A percentile compares a stretch with the other conserved stretches of the same genome.
These are phyloP conservation scores for Piper betle DNA, from an alignment of 164 flowering plant genomes.

Conservation along the genomic window DNA sequence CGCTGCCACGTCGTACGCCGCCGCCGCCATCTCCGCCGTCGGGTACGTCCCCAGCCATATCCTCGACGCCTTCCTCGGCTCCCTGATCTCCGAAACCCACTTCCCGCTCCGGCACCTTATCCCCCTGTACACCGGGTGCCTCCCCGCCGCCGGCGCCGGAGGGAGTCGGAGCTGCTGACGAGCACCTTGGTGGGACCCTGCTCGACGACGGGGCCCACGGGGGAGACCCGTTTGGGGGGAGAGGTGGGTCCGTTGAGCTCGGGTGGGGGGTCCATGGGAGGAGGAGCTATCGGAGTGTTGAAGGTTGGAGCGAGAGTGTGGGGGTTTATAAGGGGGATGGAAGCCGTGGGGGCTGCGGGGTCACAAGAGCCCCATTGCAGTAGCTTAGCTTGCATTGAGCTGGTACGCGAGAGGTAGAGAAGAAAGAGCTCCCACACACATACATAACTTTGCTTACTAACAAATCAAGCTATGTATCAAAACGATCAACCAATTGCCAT, in stretches of 20 bases:
- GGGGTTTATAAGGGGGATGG: not conserved
- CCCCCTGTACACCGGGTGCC: not conserved
- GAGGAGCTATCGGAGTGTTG: no score
- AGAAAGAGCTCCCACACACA: no score
- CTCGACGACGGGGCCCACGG: not conserved
- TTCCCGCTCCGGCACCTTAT: slow-evolving; percentile 37
- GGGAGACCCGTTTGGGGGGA: no score
- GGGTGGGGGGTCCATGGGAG: no score
- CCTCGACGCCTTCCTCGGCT: slow-evolving; percentile 49
- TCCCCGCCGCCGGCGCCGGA: not conserved
- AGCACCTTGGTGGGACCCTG: not conserved
- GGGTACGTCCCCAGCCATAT: slow-evolving; percentile 77
- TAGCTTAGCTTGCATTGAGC: not conserved
- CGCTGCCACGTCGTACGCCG: slow-evolving; percentile 74
- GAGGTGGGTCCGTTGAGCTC: no score
- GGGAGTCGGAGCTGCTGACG: not conserved
- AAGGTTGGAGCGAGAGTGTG: not conserved
- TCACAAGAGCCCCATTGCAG: not conserved
- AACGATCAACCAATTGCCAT: no score
- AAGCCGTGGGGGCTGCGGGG: not conserved
- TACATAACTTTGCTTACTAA: no score
- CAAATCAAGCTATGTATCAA: no score
- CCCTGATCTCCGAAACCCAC: slow-evolving; percentile 81
- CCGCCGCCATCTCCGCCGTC: slow-evolving; percentile 75
- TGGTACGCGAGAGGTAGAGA: not conserved